Evolutionary conservation across 768 basidiomycete species (phyloP), one percentile per base, ranked within the genome.

Genomic region (Gyrodon lividus): DNA sequence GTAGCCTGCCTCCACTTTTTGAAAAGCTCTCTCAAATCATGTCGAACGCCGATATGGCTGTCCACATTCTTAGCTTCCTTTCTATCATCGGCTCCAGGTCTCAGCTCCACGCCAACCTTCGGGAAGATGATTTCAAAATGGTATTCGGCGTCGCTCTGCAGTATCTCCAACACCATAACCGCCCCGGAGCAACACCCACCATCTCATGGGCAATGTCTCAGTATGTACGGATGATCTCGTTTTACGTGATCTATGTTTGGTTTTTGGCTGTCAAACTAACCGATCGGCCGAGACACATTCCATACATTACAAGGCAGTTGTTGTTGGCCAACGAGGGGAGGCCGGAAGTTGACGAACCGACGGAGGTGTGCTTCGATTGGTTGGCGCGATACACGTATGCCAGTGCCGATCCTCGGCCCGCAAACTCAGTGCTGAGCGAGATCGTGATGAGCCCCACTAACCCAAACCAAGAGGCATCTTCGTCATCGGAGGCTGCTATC

Each of bases 301-400:
- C 83, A 24, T 93, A 87, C 70, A 93, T 99, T 65, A 87, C 88
- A 0, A 79, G 88, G 8, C 89, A 93, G 58, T 79, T 99, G 1
- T 74, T 95, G 8, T 75, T 93, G 22, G 93, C 92, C 13, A 93
- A 93, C 70, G 87, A 89, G 53, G 85, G 81, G 13, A 81, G 80
- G 47, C 72, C 73, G 2, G 77, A 81, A 35, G 74, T 95, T 5
- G 97, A 98, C 66, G 92, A 90, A 53, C 86, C 87, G 23, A 91
- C 94, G 0, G 92, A 98, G 64, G 96, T 98, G 31, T 96, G 92
- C 70, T 95, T 98, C 63, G 97, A 99, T 67, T 98, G 95, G 93
- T 77, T 99, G 16, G 88, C 92, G 9, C 79, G 97, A 16, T 97
- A 97, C 65, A 88, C 96, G 0, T 98, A 95, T 61, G 92, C 87